Base-by-base conservation (phyloP, 371 early-diverging fungal species). In the Phascolomyces articulosus region DNA sequence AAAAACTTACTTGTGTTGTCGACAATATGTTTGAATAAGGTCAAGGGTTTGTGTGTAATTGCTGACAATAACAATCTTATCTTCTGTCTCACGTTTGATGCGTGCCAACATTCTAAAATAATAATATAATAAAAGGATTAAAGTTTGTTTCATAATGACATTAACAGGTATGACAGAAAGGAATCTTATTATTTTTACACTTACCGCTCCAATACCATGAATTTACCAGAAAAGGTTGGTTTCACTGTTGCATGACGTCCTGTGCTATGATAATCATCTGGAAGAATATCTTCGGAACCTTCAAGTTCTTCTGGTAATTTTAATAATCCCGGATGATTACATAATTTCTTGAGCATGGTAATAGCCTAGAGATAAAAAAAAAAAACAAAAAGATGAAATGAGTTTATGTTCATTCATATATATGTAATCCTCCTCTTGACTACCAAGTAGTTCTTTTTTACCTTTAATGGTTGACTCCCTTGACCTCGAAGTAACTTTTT, bases 1-100 rank as follows among this genome's bases (percentile, higher is more conserved):
- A 18, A 44, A 29, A 6, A 56, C 81, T 67, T 77, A 95, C 85
- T 84, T 85, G 54, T 87, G 86, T 47, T 87, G 85, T 1, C 87
- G 78, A 65, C 97, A 97, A 60, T 93, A 85, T 15, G 84, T 78
- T 65, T 97, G 97, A 74, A 99, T 95, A 60, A 98, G 74, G 68
- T 99, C 97, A 61, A 98, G 78, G 7, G 99, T 98, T 76, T 98
- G 97, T 0, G 98, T 98, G 73, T 97, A 98, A 66, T 98, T 98
- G 58, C 94, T 93, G 56, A 98, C 97, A 29, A 98, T 81, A 2
- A 98, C 98, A 70, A 98, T 95, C 75, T 98, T 98, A 70, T 97
- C 98, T 82, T 80, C 24, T 95, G 88, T 13, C 88, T 51, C 51
- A 20, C 51, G 21, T 62, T 90, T 91, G 63, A 90, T 89, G 63